Evolutionary conservation across 1,139 yeast species (phyloP).

Genomic region (Pichia sp.): DNA sequence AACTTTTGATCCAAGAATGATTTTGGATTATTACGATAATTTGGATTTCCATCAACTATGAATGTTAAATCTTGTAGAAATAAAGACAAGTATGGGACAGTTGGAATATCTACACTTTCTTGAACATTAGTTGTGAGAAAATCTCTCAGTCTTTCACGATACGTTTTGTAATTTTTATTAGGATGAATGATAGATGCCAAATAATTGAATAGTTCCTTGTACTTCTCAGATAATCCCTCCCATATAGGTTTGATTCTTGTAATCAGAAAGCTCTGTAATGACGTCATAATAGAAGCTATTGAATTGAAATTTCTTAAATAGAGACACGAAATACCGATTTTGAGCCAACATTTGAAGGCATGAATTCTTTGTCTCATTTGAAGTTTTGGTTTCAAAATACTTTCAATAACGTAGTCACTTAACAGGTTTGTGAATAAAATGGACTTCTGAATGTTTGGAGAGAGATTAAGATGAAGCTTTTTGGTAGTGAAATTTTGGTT

Average conservation of each 20-base stretch:
- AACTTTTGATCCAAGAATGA: constrained; percentile 49
- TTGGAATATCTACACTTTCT: constrained; percentile 52
- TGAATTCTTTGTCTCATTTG: constrained; percentile 46
- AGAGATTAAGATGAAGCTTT: constrained; percentile 51
- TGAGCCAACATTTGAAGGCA: constrained; percentile 72
- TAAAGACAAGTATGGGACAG: constrained; percentile 80
- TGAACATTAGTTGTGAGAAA: constrained; percentile 40
- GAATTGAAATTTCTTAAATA: constrained; percentile 80
- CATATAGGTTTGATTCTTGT: constrained; percentile 63
- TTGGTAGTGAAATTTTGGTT: constrained; percentile 66
- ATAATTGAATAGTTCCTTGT: constrained; percentile 56
- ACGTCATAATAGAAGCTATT: constrained; percentile 78
- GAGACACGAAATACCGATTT: constrained; percentile 73
- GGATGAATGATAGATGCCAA: constrained; percentile 73
- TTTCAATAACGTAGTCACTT: constrained; percentile 77
- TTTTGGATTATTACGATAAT: constrained; percentile 49
- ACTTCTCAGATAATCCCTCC: constrained; percentile 59
- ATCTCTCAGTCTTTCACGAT: constrained; percentile 60
- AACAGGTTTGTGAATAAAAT: constrained; percentile 70
- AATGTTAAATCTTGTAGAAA: constrained; percentile 84
- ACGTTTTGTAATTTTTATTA: constrained; percentile 71
- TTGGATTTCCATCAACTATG: constrained; percentile 80
- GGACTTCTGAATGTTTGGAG: constrained; percentile 69
- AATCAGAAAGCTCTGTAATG: constrained; percentile 75
- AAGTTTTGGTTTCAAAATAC: constrained; percentile 51